Percentiles rank a stretch among this genome's conserved stretches.
Evolutionary conservation across 768 basidiomycete species (phyloP).

Genomic region (Mycena galopus): DNA sequence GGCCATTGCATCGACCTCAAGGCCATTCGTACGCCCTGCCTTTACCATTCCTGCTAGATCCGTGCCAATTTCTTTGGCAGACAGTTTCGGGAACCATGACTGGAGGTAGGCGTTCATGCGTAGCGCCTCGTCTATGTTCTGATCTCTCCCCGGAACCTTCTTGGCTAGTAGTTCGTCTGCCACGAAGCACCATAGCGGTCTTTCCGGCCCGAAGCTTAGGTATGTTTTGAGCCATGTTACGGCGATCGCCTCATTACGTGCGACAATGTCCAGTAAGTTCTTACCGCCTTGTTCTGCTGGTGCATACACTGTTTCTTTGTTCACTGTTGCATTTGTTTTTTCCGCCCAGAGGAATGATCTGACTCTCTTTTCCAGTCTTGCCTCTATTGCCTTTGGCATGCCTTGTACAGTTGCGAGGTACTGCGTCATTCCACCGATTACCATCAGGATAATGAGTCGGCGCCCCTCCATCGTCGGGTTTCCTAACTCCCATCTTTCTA

Average conservation of each 20-base stretch:
- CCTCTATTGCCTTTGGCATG: not conserved
- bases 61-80: not conserved
- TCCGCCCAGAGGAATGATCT: not conserved
- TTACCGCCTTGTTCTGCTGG: not conserved
- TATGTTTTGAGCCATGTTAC: not conserved
- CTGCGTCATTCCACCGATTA: not conserved
- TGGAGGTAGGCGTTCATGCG: not conserved
- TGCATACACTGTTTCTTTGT: not conserved
- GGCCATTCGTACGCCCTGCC: not conserved
- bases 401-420: not conserved
- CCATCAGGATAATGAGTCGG: not conserved
- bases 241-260: not conserved
- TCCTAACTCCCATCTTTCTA: not conserved
- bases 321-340: not conserved
- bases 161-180: not conserved
- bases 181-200: not conserved
- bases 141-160: not conserved
- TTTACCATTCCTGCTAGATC: not conserved
- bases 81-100: not conserved
- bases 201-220: not conserved
- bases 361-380: not conserved
- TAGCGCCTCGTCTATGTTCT: not conserved
- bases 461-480: not conserved
- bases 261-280: not conserved
- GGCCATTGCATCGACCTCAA: not conserved